Percentiles rank a stretch among this genome's conserved stretches.
These are phyloP conservation scores for Sherardia arvensis DNA, from an alignment of 257 asterid genomes.

Conservation along the genomic window DNA sequence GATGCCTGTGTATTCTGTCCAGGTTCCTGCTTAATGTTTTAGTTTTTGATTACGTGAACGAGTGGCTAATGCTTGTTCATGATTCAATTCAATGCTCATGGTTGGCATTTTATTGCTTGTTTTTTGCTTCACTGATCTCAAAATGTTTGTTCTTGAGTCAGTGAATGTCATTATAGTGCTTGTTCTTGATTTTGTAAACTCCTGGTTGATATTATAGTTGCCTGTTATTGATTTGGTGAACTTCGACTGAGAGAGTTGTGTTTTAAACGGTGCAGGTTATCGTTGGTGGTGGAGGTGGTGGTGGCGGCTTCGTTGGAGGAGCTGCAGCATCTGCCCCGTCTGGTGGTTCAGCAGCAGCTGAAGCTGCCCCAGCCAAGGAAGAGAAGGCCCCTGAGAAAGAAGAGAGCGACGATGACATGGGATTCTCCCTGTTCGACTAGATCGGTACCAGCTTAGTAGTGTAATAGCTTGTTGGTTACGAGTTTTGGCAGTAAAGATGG, in stretches of 20 bases:
- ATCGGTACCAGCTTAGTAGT: not conserved
- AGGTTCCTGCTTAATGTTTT: too few relatives aligned
- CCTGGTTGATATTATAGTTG: not conserved
- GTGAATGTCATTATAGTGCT: too few relatives aligned
- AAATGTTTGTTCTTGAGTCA: too few relatives aligned
- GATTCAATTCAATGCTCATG: too few relatives aligned
- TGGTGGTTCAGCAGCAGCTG: constrained; percentile 52
- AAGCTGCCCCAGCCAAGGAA: constrained; percentile 51
- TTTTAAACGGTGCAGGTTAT: constrained; percentile 41
- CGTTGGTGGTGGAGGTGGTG: constrained; percentile 59
- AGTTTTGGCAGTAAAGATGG: not conserved
- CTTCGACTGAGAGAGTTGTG: not conserved
- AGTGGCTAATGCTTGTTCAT: not conserved
- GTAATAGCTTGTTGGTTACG: not conserved
- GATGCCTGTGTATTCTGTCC: too few relatives aligned
- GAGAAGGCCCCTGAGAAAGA: constrained; percentile 54
- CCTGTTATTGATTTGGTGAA: too few relatives aligned
- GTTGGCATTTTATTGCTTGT: too few relatives aligned
- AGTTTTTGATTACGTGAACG: too few relatives aligned
- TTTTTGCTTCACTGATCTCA: too few relatives aligned
- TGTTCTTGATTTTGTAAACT: not conserved
- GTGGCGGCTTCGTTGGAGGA: constrained; percentile 36
- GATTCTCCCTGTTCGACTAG: constrained; percentile 55
- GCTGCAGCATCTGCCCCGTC: constrained; percentile 49
- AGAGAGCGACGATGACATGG: constrained; percentile 65